Evolutionary conservation across 2,329 filamentous ascomycete genomes (phyloP).

Genomic region (Cercospora zeae-maydis): DNA sequence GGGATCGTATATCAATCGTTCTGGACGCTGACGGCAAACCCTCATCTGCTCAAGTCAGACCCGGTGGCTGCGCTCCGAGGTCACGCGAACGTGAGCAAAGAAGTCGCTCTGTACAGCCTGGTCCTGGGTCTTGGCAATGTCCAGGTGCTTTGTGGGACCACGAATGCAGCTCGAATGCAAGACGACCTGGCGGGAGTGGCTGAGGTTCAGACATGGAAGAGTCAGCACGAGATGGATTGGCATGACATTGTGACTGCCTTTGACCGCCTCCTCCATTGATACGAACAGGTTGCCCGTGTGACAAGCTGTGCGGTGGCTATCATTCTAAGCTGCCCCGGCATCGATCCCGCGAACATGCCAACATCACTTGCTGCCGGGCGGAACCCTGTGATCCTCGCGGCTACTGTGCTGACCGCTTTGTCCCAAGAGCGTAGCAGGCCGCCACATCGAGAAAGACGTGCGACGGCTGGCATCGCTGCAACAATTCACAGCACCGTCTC

Average conservation of each 20-base stretch:
- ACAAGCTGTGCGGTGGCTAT: background rate
- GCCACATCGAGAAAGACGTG: background rate
- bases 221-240: constrained; percentile 7
- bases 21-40: constrained; percentile 61
- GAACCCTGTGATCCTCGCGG: background rate
- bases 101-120: constrained; percentile 55
- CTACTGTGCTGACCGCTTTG: background rate
- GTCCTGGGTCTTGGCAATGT: constrained; percentile 52
- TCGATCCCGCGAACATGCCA: background rate
- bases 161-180: constrained; percentile 49
- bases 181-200: constrained; percentile 49
- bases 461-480: background rate
- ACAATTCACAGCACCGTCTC: background rate
- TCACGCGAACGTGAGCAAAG: constrained; percentile 40
- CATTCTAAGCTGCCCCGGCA: background rate
- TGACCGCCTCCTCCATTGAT: constrained; percentile 15
- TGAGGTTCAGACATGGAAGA: constrained; percentile 14
- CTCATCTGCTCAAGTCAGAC: constrained; percentile 46
- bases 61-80: constrained; percentile 52
- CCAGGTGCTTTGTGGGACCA: constrained; percentile 56
- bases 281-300: background rate
- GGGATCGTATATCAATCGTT: constrained; percentile 57
- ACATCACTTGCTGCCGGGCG: background rate
- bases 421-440: background rate
- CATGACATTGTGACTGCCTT: constrained; percentile 8